Evolutionary conservation across 129 eudicot genomes (phyloP), one percentile per base, ranked within the genome.

Genomic region (Silybum marianum): DNA sequence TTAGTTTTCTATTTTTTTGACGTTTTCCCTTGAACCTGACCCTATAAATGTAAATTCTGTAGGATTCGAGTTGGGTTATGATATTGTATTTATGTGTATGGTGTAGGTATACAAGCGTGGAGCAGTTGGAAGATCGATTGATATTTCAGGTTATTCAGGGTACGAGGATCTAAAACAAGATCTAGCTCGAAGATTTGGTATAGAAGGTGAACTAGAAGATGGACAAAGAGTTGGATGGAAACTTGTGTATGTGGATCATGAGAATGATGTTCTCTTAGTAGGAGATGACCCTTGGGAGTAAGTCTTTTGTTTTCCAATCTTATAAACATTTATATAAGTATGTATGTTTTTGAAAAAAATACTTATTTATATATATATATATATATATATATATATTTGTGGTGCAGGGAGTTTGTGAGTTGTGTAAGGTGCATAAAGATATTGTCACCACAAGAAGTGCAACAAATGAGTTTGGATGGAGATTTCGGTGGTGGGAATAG

Each of bases 221-320:
- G 77, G 94, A 14, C 97, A 91, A 24, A 89, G 97, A 85, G 81
- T 92, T 9, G 97, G 99, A 7, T 95, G 99, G 97, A 90, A 95
- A 73, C 97, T 95, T 39, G 99, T 95, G 12, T 95, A 95, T 44
- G 97, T 89, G 85, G 99, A 95, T 85, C 94, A 92, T 69, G 99
- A 95, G 86, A 95, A 84, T 66, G 99, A 95, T 85, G 97, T 92
- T 60, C 86, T 95, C 78, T 90, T 95, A 34, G 97, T 95, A 23
- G 99, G 99, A 6, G 99, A 95, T 84, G 99, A 95, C 83, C 99
- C 99, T 71, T 95, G 99, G 99, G 99, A 95, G 99, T 95, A 90
- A 69, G 99, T 92, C 60, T 32, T 23, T 40, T 6, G 2, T 40
- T 11, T 38, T 38, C 13, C 48, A 44, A 10, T 44, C 54, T 44